Conservation (phyloP, 768 basidiomycete species). For the Dentipellis fragilis region DNA sequence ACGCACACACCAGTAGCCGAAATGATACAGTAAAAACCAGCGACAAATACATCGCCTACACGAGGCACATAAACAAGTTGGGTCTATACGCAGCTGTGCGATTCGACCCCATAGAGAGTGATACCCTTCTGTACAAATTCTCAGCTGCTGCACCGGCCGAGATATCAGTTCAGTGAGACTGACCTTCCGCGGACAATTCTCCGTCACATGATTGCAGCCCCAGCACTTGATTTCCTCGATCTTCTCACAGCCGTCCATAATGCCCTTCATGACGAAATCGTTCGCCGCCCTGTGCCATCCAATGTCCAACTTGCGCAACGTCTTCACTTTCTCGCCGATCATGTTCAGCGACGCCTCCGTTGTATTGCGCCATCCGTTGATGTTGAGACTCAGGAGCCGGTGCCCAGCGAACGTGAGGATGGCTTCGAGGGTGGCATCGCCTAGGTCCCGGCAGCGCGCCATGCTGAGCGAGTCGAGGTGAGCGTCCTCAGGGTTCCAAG, state of each 20-base stretch:
- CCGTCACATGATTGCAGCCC: conserved; percentile 42
- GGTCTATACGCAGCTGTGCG: conserved; percentile 2
- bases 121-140: conserved; percentile 3
- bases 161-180: conserved; percentile 4
- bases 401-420: conserved; percentile 58
- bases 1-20: not conserved
- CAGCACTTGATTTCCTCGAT: conserved; percentile 40
- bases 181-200: conserved; percentile 40
- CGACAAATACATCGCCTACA: too few species aligned
- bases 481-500: conserved; percentile 28
- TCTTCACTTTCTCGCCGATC: conserved; percentile 24
- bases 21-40: not conserved
- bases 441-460: conserved; percentile 7
- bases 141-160: not conserved
- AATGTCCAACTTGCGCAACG: conserved; percentile 57
- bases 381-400: conserved; percentile 46
- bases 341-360: conserved; percentile 34
- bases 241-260: conserved; percentile 38
- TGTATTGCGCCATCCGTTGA: conserved; percentile 71
- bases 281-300: conserved; percentile 81
- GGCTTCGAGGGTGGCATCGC: conserved; percentile 25
- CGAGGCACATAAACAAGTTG: not conserved
- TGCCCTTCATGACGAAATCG: conserved; percentile 68
- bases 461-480: conserved; percentile 19
- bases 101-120: conserved; percentile 20